Base-by-base conservation (phyloP, 495 filamentous ascomycete species). In the Penicillium subrubescens region DNA sequence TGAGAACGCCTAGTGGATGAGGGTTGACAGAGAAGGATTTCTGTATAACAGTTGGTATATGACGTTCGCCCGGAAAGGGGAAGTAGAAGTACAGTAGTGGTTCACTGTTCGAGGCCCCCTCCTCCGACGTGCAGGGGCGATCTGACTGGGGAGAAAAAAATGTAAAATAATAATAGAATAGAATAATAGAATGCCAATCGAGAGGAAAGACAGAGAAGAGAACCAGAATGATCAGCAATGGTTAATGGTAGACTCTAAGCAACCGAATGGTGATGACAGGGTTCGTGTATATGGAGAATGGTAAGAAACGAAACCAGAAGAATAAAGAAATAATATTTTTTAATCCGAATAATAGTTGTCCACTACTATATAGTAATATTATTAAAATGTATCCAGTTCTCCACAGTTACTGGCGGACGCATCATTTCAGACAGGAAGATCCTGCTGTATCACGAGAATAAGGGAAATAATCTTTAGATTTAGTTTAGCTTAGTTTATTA, bases 101-200 rank as follows among this genome's bases (percentile, higher is more conserved):
- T 65, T n/a, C n/a, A n/a, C n/a, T n/a, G n/a, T n/a, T 70, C 63
- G 68, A 71, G 39, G 65, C 57, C 64, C 52, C 64, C 25, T 27
- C 25, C 25, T 27, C 51, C 57, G 39, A 70, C 55, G 65, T 72
- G 65, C 67, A 67, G 67, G 64, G 68, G 57, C 54, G 67, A 73
- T 73, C 65, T 60, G 48, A 52, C 64, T 17, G 61, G 54, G 62
- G 48, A 37, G 4, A 27, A 1, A 35, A 15, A 14, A 25, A 14
- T 1, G 50, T 5, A 53, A 53, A 33, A 23, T 29, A 53, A 53
- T 53, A 29, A 53, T 23, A 48, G 25, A 27, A 27, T 27, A 27
- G 25, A 4, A 48, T 23, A 19, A 23, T 21, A 48, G 23, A 33
- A 33, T 33, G 8, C 8, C 31, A 8, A 33, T 33, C 31, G 31